These are phyloP conservation scores for Aspergillus hancockii DNA, from an alignment of 495 filamentous ascomycete species.

Conservation along the genomic window DNA sequence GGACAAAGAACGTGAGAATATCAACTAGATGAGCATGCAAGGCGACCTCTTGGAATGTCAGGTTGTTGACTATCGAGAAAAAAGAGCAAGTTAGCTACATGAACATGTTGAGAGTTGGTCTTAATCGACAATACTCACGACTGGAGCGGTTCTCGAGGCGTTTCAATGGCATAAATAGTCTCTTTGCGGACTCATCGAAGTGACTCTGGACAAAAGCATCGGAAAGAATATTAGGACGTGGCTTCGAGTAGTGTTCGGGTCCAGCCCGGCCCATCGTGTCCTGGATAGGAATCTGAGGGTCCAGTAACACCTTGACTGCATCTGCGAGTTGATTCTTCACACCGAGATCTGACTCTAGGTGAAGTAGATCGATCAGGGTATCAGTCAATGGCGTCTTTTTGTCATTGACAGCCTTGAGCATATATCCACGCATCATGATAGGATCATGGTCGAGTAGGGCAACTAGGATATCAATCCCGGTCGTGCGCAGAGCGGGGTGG, in stretches of 20 bases:
- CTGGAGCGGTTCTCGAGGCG: constrained; percentile 68
- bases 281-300: constrained; percentile 65
- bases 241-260: constrained; percentile 67
- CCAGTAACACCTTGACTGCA: constrained; percentile 90
- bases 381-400: constrained; percentile 87
- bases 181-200: constrained; percentile 85
- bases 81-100: constrained; percentile 16
- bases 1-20: constrained; percentile 91
- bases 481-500: constrained; percentile 83
- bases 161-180: constrained; percentile 84
- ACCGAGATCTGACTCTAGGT: constrained; percentile 88
- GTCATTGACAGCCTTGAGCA: constrained; percentile 87
- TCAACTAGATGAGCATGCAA: constrained; percentile 90
- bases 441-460: constrained; percentile 96
- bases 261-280: constrained; percentile 69
- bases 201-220: constrained; percentile 82
- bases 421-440: constrained; percentile 86
- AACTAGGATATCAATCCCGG: constrained; percentile 90
- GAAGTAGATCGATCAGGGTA: constrained; percentile 87
- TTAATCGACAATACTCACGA: constrained; percentile 44
- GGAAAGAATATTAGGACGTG: constrained; percentile 72
- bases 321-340: constrained; percentile 96
- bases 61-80: constrained; percentile 52
- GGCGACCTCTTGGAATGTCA: constrained; percentile 79
- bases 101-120: background rate